Conservation (phyloP, 225 moss, liverwort and hornwort genomes). For the Thuidium tamariscinum region DNA sequence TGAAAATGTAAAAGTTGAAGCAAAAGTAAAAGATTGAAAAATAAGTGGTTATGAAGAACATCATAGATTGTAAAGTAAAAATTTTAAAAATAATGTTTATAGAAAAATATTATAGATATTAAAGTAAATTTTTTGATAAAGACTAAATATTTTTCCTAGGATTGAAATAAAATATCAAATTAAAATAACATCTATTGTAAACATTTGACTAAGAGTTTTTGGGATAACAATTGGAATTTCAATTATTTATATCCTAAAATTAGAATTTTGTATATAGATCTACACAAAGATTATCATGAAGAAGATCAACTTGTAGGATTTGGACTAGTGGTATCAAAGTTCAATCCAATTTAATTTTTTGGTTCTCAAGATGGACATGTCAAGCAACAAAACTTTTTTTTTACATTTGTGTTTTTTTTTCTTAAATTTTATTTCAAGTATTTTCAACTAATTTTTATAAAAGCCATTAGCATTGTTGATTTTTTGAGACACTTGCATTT, state of each 20-base stretch:
- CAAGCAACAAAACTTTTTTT: not conserved
- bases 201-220: not conserved
- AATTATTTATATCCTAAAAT: rapidly evolving
- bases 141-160: no score
- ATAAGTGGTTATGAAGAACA: not conserved
- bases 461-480: not conserved
- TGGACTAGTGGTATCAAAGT: not conserved
- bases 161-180: not conserved
- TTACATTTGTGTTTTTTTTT: not conserved
- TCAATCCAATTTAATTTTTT: not conserved
- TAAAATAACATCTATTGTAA: not conserved
- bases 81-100: no score
- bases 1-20: not conserved
- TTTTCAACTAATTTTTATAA: not conserved
- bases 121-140: no score
- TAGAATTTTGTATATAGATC: not conserved
- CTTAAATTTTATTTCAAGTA: not conserved
- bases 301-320: no score
- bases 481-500: not conserved
- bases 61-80: no score
- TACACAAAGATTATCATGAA: rapidly evolving
- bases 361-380: rapidly evolving
- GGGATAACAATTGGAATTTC: no score
- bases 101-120: no score
- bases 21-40: not conserved